Conservation (phyloP, 106 monocot genomes). For the Vanilla planifolia region DNA sequence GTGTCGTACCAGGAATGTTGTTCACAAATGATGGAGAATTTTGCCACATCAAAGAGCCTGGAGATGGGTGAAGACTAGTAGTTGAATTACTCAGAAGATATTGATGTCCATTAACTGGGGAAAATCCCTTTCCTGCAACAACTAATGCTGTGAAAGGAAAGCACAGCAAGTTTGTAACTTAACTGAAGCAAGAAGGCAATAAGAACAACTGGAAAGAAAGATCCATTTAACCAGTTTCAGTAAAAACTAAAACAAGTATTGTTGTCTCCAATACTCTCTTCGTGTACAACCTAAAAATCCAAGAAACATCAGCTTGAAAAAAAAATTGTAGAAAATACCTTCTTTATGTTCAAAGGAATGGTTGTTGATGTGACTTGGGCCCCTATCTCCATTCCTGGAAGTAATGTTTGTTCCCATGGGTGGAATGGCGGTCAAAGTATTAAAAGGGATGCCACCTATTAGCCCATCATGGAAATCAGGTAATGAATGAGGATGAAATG, state of each 20-base stretch:
- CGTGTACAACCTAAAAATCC: too few species aligned
- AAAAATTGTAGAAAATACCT: slow-evolving; percentile 15
- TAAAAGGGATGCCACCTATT: slow-evolving; percentile 33
- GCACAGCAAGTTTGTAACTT: not conserved
- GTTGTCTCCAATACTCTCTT: not conserved
- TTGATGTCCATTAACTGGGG: slow-evolving; percentile 64
- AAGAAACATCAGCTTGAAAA: too few species aligned
- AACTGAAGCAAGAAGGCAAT: not conserved
- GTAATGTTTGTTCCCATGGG: slow-evolving; percentile 38
- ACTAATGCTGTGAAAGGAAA: slow-evolving; percentile 32
- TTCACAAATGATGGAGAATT: slow-evolving; percentile 46
- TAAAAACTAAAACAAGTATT: too few species aligned
- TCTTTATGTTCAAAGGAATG: slow-evolving; percentile 46
- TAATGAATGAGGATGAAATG: slow-evolving; percentile 65
- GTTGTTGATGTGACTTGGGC: slow-evolving; percentile 33
- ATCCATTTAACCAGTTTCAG: not conserved
- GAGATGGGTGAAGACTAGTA: slow-evolving; percentile 20
- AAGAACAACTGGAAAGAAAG: not conserved
- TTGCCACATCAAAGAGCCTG: slow-evolving; percentile 42
- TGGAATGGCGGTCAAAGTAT: slow-evolving; percentile 29
- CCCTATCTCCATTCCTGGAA: slow-evolving; percentile 34
- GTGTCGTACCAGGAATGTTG: slow-evolving; percentile 25
- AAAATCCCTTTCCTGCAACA: slow-evolving; percentile 45
- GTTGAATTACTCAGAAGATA: slow-evolving; percentile 54
- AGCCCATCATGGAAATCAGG: slow-evolving; percentile 58